Percentiles rank a stretch among this genome's conserved stretches.
These are phyloP conservation scores for Chondrus crispus DNA, from an alignment of 23 red algal genomes.

Conservation along the genomic window DNA sequence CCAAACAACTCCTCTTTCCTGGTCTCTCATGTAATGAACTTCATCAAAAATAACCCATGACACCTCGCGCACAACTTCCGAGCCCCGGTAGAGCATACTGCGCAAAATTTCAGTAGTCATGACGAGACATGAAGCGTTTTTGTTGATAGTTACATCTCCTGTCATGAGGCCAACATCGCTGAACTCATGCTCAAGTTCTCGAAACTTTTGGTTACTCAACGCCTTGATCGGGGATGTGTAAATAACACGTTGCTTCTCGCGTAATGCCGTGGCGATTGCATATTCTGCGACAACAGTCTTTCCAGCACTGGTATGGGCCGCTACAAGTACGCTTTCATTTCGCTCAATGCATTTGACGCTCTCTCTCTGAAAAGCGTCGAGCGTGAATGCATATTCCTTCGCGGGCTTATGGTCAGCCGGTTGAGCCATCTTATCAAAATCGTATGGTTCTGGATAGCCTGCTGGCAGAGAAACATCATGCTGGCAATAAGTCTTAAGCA, in stretches of 20 bases:
- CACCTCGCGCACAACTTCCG: constrained; percentile 92
- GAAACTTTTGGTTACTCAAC: constrained; percentile 98
- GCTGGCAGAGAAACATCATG: constrained; percentile 85
- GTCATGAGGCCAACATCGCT: constrained; percentile 96
- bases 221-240: constrained; percentile 99
- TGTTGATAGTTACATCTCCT: constrained; percentile 94
- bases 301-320: constrained; percentile 95
- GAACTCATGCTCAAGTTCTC: constrained; percentile 88
- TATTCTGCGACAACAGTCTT: constrained; percentile 99
- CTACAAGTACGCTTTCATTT: constrained; percentile 89
- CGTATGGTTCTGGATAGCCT: constrained; percentile 43
- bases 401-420: constrained; percentile 51
- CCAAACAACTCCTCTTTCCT: constrained; percentile 95
- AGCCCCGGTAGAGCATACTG: constrained; percentile 94
- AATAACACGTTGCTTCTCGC: constrained; percentile 84
- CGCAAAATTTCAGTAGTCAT: constrained; percentile 99
- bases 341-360: constrained; percentile 79
- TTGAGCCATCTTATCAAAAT: constrained; percentile 29
- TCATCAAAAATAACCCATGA: constrained; percentile 99
- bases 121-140: constrained; percentile 89
- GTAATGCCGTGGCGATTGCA: constrained; percentile 82
- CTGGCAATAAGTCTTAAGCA: constrained; percentile 71
- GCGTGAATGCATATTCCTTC: constrained; percentile 81
- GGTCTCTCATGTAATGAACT: constrained; percentile 95
- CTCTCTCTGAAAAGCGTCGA: constrained; percentile 92